Evolutionary conservation across 768 basidiomycete species (phyloP).

Genomic region (Phallus indusiatus): DNA sequence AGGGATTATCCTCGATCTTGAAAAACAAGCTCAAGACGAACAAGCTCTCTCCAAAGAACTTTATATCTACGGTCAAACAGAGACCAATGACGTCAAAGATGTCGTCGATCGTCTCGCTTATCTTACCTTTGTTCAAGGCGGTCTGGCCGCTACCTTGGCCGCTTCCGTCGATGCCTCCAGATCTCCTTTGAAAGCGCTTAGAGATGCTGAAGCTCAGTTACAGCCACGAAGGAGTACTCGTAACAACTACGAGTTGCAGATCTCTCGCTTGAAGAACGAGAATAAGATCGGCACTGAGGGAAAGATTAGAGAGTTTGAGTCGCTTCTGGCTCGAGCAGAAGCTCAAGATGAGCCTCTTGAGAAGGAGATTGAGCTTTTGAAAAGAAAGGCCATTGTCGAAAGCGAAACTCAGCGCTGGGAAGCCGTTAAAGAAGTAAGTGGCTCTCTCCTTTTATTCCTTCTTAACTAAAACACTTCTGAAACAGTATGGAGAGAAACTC

Average conservation of each 20-base stretch:
- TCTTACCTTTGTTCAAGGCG: constrained; percentile 68
- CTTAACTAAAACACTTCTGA: neutral
- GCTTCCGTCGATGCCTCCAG: constrained; percentile 56
- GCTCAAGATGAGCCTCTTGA: constrained; percentile 56
- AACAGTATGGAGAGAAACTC: constrained; percentile 77
- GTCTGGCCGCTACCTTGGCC: constrained; percentile 52
- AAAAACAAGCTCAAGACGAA: constrained; percentile 52
- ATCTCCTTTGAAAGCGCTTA: constrained; percentile 56
- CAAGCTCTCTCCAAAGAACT: constrained; percentile 77
- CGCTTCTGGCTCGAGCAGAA: constrained; percentile 58
- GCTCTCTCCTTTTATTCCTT: neutral
- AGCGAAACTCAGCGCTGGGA: constrained; percentile 75
- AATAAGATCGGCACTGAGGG: constrained; percentile 55
- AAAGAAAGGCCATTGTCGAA: constrained; percentile 66
- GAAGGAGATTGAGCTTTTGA: constrained; percentile 59
- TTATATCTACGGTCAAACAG: constrained; percentile 74
- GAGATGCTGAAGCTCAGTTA: constrained; percentile 57
- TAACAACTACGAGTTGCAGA: constrained; percentile 46
- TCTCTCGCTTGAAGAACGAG: constrained; percentile 56
- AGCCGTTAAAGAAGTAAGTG: constrained; percentile 63
- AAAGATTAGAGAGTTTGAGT: constrained; percentile 60
- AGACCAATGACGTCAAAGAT: constrained; percentile 66
- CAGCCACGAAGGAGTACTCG: constrained; percentile 55
- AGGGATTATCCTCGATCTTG: constrained; percentile 67
- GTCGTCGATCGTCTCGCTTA: constrained; percentile 78